Conservation (phyloP, 176 grass and related monocot species). For the Poa annua region DNA sequence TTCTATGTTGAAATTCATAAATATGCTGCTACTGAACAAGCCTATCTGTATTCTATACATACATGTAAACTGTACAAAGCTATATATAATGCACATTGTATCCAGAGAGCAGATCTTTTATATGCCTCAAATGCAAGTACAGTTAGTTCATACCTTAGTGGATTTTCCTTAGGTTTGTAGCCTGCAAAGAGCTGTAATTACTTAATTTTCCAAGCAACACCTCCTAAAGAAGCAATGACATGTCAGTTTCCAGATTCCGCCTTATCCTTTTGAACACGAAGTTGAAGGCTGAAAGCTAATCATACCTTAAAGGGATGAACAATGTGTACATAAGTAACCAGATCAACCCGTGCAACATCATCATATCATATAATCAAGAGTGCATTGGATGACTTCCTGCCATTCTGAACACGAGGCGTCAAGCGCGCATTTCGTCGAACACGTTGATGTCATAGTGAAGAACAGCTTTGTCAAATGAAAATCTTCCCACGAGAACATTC, state of each 20-base stretch:
- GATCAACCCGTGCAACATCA: background rate
- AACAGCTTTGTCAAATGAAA: background rate
- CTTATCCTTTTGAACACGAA: background rate
- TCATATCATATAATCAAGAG: background rate
- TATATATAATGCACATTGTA: background rate
- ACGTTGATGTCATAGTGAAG: background rate
- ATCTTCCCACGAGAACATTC: background rate
- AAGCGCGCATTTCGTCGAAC: slow-evolving; percentile 12
- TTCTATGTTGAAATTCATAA: too few relatives aligned
- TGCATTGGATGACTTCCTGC: background rate
- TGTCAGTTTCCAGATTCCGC: background rate
- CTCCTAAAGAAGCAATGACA: background rate
- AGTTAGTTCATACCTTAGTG: slow-evolving; percentile 23
- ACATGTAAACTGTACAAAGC: background rate
- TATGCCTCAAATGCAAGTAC: background rate
- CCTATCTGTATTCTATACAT: background rate
- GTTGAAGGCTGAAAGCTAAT: background rate
- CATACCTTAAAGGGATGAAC: background rate
- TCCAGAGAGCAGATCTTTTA: background rate
- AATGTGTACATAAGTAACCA: background rate
- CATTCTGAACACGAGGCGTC: background rate
- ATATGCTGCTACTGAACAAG: too few relatives aligned
- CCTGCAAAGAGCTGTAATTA: background rate
- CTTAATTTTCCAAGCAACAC: too few relatives aligned
- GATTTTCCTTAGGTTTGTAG: background rate